Base-by-base conservation (phyloP, 176 grass and related monocot species). In the Juncus inflexus region DNA sequence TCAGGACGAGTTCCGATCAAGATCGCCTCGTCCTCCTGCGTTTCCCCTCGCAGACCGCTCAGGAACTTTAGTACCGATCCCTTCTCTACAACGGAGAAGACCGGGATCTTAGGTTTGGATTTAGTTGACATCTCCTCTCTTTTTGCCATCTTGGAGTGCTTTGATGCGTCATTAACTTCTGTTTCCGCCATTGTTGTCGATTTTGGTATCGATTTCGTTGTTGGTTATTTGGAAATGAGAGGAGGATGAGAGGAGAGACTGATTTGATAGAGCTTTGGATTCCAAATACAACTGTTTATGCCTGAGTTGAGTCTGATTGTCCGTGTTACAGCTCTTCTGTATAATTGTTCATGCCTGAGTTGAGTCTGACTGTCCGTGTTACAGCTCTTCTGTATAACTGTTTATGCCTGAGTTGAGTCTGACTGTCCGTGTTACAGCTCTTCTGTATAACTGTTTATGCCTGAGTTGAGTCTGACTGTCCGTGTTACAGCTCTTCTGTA, bases 51-150 rank as follows among this genome's bases (percentile, higher is more conserved):
- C 4, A 4, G 51, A 0, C 40, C 52, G 3, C 52, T 7, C 15
- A 97, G 85, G 84, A 91, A 89, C 74, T 86, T 91, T 3, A 86
- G 67, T 40, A 87, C 72, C 61, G 64, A 58, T 58, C 85, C 83
- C 9, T 68, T 86, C 75, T 83, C 91, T 71, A 78, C 13, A 39
- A 97, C 88, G 61, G 82, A 84, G 60, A 97, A 77, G 45, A 84
- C 87, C 37, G 85, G 77, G 60, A 92, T 89, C 63, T 83, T 83
- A 54, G 12, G 9, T 57, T 61, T 62, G 4, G 66, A 15, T 41
- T 55, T 50, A 51, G 67, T 14, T 4, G 64, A 58, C 5, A 19
- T 50, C 40, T 47, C 49, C 55, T 69, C 79, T 19, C 13, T 70
- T 66, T 58, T 64, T 40, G 19, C 50, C 42, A 58, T 81, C 8